Evolutionary conservation across 495 filamentous ascomycete genomes (phyloP), one percentile per base, ranked within the genome.

Genomic region (Aspergillus ostianus): DNA sequence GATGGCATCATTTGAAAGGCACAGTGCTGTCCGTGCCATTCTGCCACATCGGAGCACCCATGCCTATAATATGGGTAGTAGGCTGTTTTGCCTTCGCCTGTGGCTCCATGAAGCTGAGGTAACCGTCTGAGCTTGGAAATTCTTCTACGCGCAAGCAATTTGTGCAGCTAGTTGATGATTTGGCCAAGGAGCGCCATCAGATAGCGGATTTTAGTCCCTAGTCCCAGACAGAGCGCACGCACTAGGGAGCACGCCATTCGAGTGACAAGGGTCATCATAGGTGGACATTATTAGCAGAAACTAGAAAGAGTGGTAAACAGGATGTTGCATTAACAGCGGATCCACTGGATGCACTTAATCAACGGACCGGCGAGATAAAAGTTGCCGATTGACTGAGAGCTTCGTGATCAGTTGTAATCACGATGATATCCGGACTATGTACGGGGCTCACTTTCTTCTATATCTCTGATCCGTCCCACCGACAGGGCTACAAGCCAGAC

Each of bases 391-490:
- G 36, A 41, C 5, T 41, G 36, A 2, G 36, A 41, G 36, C 36
- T 13, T 12, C 15, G 12, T 15, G 36, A 41, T 10, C 36, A 10
- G 13, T 41, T 15, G 36, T 41, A 41, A 41, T 41, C 12, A 4
- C 36, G 36, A 15, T 4, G 36, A 15, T 41, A 41, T 17, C 15
- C 36, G 0, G 36, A 0, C 2, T 15, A 41, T 15, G 36, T 41
- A 41, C 36, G 36, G 36, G 36, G 36, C 36, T 41, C 47, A 51
- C 26, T 58, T 59, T 59, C 57, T 30, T 53, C 51, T 53, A 17
- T 53, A 53, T 53, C 51, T 53, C 15, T 26, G 51, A 49, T 49
- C 47, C 47, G 47, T 49, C 47, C 47, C 36, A 41, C 36, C 36
- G 12, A 41, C 36, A 41, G 36, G 36, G 13, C 36, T 41, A 17